Conservation (phyloP, 2,329 filamentous ascomycete genomes). For the Penicillium crustosum region DNA sequence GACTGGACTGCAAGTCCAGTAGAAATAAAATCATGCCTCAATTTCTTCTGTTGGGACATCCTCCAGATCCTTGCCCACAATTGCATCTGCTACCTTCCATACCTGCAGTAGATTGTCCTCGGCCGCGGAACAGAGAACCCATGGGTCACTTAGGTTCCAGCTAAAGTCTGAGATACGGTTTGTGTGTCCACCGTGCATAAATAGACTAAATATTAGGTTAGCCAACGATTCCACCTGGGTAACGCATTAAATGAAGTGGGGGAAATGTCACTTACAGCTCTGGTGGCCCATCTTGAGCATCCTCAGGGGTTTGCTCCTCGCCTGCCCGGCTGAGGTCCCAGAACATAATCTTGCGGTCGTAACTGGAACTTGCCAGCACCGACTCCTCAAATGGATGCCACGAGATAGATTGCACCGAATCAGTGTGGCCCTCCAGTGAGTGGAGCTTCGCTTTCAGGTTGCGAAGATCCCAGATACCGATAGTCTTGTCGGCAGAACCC, state of each 20-base stretch:
- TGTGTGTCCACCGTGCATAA: constrained; percentile 98
- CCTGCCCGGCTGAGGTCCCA: constrained; percentile 93
- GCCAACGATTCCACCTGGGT: constrained; percentile 10
- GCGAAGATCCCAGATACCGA: constrained; percentile 92
- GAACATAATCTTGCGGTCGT: constrained; percentile 90
- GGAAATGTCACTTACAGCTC: constrained; percentile 68
- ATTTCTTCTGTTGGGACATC: constrained; percentile 76
- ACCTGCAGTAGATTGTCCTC: constrained; percentile 97
- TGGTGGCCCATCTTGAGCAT: constrained; percentile 90
- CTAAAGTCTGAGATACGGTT: constrained; percentile 96
- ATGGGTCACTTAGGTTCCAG: constrained; percentile 96
- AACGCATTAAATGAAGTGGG: neutral
- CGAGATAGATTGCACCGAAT: constrained; percentile 84
- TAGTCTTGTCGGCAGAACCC: constrained; percentile 90
- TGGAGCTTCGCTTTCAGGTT: constrained; percentile 89
- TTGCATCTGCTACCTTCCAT: constrained; percentile 82
- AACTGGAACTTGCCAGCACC: constrained; percentile 86
- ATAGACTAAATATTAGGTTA: constrained; percentile 59
- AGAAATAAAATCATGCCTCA: constrained; percentile 49
- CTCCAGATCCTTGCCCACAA: constrained; percentile 73
- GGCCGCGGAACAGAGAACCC: constrained; percentile 92
- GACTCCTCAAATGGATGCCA: constrained; percentile 93
- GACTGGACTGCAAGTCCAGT: neutral
- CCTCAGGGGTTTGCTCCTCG: constrained; percentile 91
- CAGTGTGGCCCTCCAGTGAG: constrained; percentile 81